phyloP scores from a whole-genome alignment of 805 yeast species.

The Cyberlindnera euphorbiae region DNA sequence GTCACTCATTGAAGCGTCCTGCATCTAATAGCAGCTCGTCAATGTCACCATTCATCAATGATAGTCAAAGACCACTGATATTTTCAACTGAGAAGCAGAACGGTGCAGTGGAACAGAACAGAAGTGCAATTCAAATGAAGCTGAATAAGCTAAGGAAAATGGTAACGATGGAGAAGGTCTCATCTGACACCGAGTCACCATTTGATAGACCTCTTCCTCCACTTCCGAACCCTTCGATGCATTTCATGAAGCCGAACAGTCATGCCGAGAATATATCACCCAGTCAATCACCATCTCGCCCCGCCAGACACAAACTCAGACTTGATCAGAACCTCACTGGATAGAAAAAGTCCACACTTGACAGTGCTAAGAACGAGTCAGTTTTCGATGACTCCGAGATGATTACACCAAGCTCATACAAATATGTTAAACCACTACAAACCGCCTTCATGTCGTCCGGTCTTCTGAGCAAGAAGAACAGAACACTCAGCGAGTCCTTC shows the following conservation, averaged over 20 bases:
- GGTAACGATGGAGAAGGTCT: conserved; percentile 22
- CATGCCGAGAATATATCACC: conserved; percentile 20
- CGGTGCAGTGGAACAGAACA: conserved; percentile 26
- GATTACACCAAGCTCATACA: conserved; percentile 52
- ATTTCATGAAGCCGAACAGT: conserved; percentile 12
- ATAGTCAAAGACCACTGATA: conserved; percentile 22
- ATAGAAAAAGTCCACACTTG: conserved; percentile 7
- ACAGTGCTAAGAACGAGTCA: conserved; percentile 8
- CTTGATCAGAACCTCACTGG: conserved; percentile 7
- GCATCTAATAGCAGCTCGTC: conserved; percentile 25
- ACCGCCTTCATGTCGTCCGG: conserved; percentile 81
- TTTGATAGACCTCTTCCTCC: conserved; percentile 23
- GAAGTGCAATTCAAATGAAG: conserved; percentile 25
- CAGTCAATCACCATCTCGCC: conserved; percentile 29
- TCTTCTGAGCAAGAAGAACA: conserved; percentile 54
- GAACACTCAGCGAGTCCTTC: conserved; percentile 32
- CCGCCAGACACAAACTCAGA: conserved; percentile 27
- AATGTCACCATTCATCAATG: conserved; percentile 26
- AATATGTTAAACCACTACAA: conserved; percentile 76
- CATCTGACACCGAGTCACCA: conserved; percentile 18
- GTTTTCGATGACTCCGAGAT: conserved; percentile 21
- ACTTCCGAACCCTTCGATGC: conserved; percentile 26
- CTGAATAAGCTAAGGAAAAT: conserved; percentile 27
- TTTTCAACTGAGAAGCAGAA: conserved; percentile 15
- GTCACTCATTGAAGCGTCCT: conserved; percentile 24